phyloP scores from a whole-genome alignment of 345 rosid species.

The Raphanus sativus region DNA sequence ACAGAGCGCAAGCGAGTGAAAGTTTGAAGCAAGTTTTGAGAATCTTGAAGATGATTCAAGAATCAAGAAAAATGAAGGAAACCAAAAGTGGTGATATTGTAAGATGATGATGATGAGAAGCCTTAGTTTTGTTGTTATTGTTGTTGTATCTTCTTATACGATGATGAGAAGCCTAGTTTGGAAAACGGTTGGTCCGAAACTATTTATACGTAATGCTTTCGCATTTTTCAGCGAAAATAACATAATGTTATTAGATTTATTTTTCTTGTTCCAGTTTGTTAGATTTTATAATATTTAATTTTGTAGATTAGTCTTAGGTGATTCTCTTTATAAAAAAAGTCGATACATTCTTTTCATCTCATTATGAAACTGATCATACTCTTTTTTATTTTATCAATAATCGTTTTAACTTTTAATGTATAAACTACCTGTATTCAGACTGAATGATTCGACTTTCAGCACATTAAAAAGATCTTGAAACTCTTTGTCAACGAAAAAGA shows the following conservation, averaged over 20 bases:
- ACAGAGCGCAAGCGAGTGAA: conserved; percentile 62
- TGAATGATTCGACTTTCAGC: not conserved
- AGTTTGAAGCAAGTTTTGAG: conserved; percentile 16
- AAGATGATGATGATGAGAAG: not conserved
- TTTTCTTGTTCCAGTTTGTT: not conserved
- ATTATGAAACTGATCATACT: not conserved
- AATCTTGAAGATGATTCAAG: conserved; percentile 4
- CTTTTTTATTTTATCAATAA: not conserved
- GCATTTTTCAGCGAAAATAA: conserved; percentile 12
- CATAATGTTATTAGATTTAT: conserved; percentile 8
- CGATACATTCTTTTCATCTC: not conserved
- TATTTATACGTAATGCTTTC: conserved; percentile 29
- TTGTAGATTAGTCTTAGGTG: not conserved
- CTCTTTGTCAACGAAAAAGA: not conserved
- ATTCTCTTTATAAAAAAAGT: not conserved
- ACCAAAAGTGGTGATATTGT: not conserved
- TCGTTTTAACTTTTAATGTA: no score
- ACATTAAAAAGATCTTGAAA: not conserved
- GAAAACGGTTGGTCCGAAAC: conserved; percentile 20
- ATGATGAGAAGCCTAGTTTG: conserved; percentile 32
- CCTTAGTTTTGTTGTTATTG: conserved; percentile 7
- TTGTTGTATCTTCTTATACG: not conserved
- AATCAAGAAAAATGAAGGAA: not conserved
- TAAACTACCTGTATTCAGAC: not conserved
- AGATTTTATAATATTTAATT: not conserved